Evolutionary conservation across 139 green algal genomes (phyloP).

Genomic region (Chlamydomonas asymmetrica): DNA sequence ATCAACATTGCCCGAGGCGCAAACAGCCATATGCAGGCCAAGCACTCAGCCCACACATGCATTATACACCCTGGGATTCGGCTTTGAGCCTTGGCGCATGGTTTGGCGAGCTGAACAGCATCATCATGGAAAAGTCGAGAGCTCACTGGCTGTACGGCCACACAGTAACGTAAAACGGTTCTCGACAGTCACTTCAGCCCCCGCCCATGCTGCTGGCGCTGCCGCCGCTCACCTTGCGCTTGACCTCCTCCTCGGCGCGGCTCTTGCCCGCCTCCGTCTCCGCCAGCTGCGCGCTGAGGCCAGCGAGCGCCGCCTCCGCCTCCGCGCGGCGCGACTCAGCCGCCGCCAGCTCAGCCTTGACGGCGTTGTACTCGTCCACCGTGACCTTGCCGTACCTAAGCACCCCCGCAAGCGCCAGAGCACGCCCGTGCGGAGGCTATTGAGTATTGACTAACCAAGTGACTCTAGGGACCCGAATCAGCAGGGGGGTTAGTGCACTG

Average conservation of each 20-base stretch:
- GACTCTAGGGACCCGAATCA: no score
- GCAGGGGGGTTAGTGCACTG: no score
- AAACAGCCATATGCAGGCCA: no score
- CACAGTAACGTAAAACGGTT: neutral
- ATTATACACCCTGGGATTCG: no score
- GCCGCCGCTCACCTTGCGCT: constrained; percentile 6
- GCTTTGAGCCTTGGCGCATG: neutral
- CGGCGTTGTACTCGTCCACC: constrained; percentile 35
- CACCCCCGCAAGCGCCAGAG: no score
- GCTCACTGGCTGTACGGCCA: no score
- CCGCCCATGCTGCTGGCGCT: neutral
- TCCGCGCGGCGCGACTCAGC: constrained; percentile 1
- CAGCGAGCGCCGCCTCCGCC: neutral
- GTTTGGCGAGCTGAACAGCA: neutral
- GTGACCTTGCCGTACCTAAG: constrained; percentile 48
- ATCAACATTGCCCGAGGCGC: no score
- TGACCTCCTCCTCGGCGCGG: neutral
- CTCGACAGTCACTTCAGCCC: neutral
- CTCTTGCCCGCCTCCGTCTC: constrained; percentile 1
- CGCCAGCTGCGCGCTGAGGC: neutral
- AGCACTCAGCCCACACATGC: no score
- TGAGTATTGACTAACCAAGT: no score
- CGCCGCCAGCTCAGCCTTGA: constrained; percentile 24
- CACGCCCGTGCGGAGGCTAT: no score
- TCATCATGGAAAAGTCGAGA: neutral